phyloP scores from a whole-genome alignment of 176 grass and related monocot genomes.

The Carex parvula region DNA sequence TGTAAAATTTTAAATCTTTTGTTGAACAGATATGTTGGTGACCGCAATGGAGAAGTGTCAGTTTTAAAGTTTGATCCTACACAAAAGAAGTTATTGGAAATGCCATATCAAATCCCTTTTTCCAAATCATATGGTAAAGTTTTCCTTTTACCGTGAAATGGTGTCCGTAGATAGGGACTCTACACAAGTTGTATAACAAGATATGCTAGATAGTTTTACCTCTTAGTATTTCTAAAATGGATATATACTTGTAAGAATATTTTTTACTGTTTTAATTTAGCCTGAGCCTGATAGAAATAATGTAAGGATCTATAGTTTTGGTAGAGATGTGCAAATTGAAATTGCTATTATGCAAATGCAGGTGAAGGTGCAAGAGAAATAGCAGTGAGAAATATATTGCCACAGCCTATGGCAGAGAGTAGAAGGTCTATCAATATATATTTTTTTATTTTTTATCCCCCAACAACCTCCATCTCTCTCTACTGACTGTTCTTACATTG shows the following conservation, averaged over 20 bases:
- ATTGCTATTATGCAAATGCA: neutral
- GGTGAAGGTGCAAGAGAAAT: conserved; percentile 30
- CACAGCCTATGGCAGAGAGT: conserved; percentile 66
- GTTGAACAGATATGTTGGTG: conserved; percentile 62
- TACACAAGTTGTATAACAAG: neutral
- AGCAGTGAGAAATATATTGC: conserved; percentile 42
- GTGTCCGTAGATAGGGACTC: neutral
- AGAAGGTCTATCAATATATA: conserved; percentile 46
- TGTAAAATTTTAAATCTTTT: neutral
- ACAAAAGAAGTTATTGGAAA: conserved; percentile 45
- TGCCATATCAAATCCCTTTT: conserved; percentile 83
- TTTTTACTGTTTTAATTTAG: no score
- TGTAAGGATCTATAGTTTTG: neutral
- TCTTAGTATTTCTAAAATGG: no score
- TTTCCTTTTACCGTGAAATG: neutral
- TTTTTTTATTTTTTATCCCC: neutral
- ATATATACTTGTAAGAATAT: no score
- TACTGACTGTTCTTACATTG: conserved; percentile 20
- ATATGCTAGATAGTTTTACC: neutral
- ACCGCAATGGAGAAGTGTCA: conserved; percentile 53
- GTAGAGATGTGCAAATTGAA: neutral
- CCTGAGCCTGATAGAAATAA: neutral
- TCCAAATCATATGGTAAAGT: conserved; percentile 75
- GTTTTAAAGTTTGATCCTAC: conserved; percentile 65
- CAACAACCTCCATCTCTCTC: neutral